These are phyloP conservation scores for Tetracentron sinense DNA, from an alignment of 164 flowering plant genomes.

Conservation along the genomic window DNA sequence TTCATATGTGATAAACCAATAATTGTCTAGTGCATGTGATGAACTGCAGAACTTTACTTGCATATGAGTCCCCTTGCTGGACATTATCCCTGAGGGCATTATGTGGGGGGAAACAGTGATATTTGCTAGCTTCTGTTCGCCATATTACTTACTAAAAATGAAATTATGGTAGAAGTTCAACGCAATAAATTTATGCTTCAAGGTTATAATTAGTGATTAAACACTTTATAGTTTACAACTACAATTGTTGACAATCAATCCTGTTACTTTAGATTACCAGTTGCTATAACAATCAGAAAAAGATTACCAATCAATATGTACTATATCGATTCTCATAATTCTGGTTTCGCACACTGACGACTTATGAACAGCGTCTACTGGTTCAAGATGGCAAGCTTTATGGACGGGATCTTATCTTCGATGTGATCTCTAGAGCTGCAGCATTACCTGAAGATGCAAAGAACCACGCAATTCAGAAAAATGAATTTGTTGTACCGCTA, in stretches of 20 bases:
- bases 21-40: not conserved
- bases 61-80: not conserved
- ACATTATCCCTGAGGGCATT: not conserved
- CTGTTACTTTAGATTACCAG: not conserved
- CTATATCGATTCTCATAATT: slow-evolving; percentile 11
- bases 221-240: not conserved
- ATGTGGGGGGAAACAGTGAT: not conserved
- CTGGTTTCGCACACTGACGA: slow-evolving; percentile 11
- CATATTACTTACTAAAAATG: no score
- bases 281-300: not conserved
- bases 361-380: slow-evolving; percentile 60
- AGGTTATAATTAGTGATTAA: not conserved
- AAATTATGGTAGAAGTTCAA: not conserved
- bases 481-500: slow-evolving; percentile 60
- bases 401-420: slow-evolving; percentile 70
- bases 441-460: slow-evolving; percentile 54
- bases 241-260: not conserved
- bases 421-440: slow-evolving; percentile 71
- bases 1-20: not conserved
- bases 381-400: slow-evolving; percentile 95
- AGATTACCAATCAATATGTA: not conserved
- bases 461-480: slow-evolving; percentile 56
- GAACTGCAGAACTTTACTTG: not conserved
- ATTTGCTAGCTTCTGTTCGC: no score
- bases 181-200: not conserved